Evolutionary conservation across 2,329 filamentous ascomycete species (phyloP).

Genomic region (Plectosphaerella cucumerina): DNA sequence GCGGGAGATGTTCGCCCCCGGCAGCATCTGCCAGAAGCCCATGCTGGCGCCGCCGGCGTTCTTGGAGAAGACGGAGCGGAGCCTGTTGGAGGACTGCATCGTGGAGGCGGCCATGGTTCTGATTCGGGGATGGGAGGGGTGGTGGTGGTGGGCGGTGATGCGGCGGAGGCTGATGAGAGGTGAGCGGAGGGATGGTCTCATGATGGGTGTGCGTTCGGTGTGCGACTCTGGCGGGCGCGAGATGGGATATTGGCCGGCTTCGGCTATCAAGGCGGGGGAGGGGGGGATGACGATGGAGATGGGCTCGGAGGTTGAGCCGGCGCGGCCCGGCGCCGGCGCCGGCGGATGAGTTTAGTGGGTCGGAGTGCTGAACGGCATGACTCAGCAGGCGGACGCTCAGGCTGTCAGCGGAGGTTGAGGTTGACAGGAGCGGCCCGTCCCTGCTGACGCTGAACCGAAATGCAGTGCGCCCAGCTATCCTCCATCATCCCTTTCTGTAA

Average conservation of each 20-base stretch:
- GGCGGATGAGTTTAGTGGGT: not conserved
- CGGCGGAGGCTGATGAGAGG: not conserved
- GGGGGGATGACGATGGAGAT: not conserved
- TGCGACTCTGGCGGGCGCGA: not conserved
- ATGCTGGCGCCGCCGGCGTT: constrained; percentile 41
- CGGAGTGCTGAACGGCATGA: not conserved
- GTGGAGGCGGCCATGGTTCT: constrained; percentile 8
- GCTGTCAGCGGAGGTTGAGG: no score
- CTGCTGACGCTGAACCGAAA: no score
- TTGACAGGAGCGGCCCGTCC: no score
- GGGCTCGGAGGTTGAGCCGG: not conserved
- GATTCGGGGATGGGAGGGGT: not conserved
- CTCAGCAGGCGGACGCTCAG: no score
- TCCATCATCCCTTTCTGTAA: no score
- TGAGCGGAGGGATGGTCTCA: not conserved
- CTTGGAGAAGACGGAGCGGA: constrained; percentile 45
- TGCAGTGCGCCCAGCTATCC: no score
- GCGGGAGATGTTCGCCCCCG: constrained; percentile 55
- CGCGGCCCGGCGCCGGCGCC: not conserved
- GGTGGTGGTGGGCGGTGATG: not conserved
- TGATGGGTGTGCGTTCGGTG: not conserved
- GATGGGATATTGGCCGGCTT: not conserved
- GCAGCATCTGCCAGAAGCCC: constrained; percentile 62
- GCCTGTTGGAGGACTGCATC: constrained; percentile 42
- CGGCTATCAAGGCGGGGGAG: not conserved